Evolutionary conservation across 148 eudicot species (phyloP).

Genomic region (Dianthus caryophyllus): DNA sequence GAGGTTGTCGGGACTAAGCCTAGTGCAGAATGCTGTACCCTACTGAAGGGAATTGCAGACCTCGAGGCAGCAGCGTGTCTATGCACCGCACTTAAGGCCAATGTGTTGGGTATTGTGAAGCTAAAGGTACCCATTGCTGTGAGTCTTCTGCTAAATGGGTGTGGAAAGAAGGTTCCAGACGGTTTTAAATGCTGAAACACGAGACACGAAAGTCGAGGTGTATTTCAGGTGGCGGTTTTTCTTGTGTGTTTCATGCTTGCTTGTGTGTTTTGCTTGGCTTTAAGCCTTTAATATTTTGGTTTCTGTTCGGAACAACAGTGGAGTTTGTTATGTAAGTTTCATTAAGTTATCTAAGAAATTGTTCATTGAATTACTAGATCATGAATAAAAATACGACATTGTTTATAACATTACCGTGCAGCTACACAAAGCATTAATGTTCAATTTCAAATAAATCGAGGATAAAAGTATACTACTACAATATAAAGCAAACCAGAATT

Average conservation of each 20-base stretch:
- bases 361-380: background rate
- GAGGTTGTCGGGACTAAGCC: conserved; percentile 68
- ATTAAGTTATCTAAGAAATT: background rate
- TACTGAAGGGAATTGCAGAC: conserved; percentile 60
- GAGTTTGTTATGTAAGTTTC: background rate
- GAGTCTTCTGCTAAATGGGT: conserved; percentile 55
- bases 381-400: conserved; percentile 1
- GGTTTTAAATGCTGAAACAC: conserved; percentile 45
- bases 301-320: conserved; percentile 9
- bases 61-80: conserved; percentile 81
- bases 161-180: conserved; percentile 71
- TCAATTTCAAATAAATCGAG: background rate
- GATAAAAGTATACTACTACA: background rate
- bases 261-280: conserved; percentile 3
- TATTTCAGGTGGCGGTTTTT: background rate
- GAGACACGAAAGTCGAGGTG: background rate
- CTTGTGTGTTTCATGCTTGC: conserved; percentile 6
- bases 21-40: conserved; percentile 51
- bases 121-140: conserved; percentile 55
- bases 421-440: background rate
- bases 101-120: conserved; percentile 54
- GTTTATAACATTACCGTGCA: background rate
- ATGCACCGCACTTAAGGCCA: conserved; percentile 80
- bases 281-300: background rate
- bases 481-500: background rate